Base-by-base conservation (phyloP, 352 stramenopile genomes). In the Globisporangium paroecandrum region DNA sequence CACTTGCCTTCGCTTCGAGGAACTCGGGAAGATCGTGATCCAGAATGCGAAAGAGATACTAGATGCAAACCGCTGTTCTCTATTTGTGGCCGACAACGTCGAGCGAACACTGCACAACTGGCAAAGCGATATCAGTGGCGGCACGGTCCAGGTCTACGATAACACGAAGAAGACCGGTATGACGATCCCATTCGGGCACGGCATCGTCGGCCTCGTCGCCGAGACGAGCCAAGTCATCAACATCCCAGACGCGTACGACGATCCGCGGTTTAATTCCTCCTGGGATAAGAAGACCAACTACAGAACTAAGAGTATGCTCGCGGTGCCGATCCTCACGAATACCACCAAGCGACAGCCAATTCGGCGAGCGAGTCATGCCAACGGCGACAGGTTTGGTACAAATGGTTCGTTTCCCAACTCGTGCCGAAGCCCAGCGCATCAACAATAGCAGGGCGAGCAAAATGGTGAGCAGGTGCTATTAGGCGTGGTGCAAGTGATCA, bases 271-370 rank as follows among this genome's bases (percentile, higher is more conserved):
- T 67, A 93, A 93, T 47, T 80, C 79, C 27, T 79, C 81, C n/a
- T 93, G 81, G 80, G 83, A 91, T 57, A 75, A 89, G 55, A 93
- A 91, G 67, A 91, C 83, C 0, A 88, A 90, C 62, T 93, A 93
- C 62, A 77, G 83, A 22, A 93, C 85, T 6, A 93, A 93, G 61
- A 91, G 83, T 58, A 93, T 93, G 70, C 66, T 93, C 5, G 85
- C 85, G 0, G 79, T 91, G 7, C 85, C 85, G 5, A 93, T 91
- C 34, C 68, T 93, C 20, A 85, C 80, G 7, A 89, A 79, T 18
- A 65, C 76, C 5, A 65, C 69, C 0, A 67, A 65, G 27, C 75
- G 69, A 10, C 58, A 68, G 25, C 58, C 63, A 20, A 71, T 67
- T 27, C 72, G 58, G 32, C 69, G 62, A 65, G 66, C 18, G 12